Conservation (phyloP, 2,329 filamentous ascomycete genomes). For the Scytalidium sp. region DNA sequence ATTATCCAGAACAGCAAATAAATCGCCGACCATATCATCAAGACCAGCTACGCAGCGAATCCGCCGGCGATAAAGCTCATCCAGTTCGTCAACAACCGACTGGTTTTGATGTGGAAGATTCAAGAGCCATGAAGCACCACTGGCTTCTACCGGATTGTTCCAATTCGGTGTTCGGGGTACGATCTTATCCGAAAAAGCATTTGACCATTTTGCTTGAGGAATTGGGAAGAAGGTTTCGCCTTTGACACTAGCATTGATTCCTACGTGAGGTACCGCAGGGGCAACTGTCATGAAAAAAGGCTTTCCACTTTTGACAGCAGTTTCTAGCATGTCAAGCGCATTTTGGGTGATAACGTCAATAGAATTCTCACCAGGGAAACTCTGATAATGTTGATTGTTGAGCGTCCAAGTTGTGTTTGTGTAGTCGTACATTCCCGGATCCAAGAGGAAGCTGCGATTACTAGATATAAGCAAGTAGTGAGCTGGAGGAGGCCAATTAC, state of each 20-base stretch:
- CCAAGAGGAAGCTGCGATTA: constrained; percentile 54
- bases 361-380: constrained; percentile 39
- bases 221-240: constrained; percentile 63
- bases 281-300: constrained; percentile 67
- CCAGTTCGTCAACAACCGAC: constrained; percentile 39
- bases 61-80: constrained; percentile 46
- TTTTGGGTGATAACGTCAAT: constrained; percentile 57
- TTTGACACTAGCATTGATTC: constrained; percentile 50
- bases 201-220: constrained; percentile 30
- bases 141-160: constrained; percentile 21
- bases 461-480: constrained; percentile 55
- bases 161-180: neutral
- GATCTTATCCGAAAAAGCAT: neutral
- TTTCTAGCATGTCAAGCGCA: constrained; percentile 54
- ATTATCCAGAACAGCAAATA: constrained; percentile 38
- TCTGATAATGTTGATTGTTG: constrained; percentile 51
- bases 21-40: constrained; percentile 47
- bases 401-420: constrained; percentile 59
- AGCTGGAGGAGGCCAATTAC: constrained; percentile 15
- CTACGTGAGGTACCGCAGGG: constrained; percentile 62
- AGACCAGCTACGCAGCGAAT: constrained; percentile 47
- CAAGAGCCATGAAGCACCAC: constrained; percentile 42
- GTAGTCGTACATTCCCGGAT: constrained; percentile 65
- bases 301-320: constrained; percentile 46
- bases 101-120: constrained; percentile 36